Conservation (phyloP, 305 asterid species). For the Fraxinus sp. region DNA sequence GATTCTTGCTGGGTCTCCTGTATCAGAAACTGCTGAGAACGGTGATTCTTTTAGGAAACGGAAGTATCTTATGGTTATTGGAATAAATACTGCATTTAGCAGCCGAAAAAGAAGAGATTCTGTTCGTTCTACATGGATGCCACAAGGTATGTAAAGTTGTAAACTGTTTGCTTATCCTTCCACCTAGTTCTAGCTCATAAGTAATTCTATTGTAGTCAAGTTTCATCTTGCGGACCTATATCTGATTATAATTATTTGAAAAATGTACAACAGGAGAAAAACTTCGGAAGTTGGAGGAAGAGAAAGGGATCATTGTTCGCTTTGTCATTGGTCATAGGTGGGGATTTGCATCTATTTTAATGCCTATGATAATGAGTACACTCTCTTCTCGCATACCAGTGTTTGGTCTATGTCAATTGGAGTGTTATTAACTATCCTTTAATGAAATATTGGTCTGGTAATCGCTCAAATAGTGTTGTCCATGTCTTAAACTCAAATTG, state of each 20-base stretch:
- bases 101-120: conserved; percentile 89
- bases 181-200: neutral
- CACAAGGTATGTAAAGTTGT: conserved; percentile 54
- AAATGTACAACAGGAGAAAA: conserved; percentile 53
- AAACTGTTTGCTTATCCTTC: neutral
- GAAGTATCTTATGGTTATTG: conserved; percentile 75
- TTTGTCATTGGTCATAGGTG: conserved; percentile 94
- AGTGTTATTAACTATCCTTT: neutral
- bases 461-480: neutral
- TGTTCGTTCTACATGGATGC: conserved; percentile 93
- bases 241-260: conserved; percentile 1
- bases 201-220: neutral
- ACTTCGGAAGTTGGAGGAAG: conserved; percentile 61
- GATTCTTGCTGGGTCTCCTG: conserved; percentile 65
- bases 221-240: conserved; percentile 6
- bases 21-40: conserved; percentile 44
- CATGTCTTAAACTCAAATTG: neutral
- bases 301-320: conserved; percentile 84
- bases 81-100: conserved; percentile 87
- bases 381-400: neutral
- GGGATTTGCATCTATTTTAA: neutral
- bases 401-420: neutral
- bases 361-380: neutral
- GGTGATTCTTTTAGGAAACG: conserved; percentile 37
- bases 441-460: neutral